A percentile compares a stretch with the other conserved stretches of the same genome.
phyloP scores from a whole-genome alignment of 305 asterid species.

The Solanum hybrid region DNA sequence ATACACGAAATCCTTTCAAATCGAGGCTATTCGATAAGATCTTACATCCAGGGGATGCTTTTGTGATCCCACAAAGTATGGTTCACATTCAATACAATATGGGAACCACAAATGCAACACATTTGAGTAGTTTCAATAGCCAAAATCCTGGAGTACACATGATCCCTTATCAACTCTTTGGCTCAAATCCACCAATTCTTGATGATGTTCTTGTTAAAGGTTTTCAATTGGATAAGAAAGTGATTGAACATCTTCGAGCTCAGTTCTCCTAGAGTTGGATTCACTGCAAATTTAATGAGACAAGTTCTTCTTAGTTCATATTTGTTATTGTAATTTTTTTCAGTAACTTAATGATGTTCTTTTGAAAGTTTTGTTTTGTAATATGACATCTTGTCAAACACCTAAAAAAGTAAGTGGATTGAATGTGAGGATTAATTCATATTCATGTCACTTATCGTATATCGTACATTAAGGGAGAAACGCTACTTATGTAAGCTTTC shows the following conservation, averaged over 20 bases:
- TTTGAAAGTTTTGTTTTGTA: not conserved
- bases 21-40: conserved; percentile 9
- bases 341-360: not conserved
- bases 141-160: conserved; percentile 17
- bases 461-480: not conserved
- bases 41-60: conserved; percentile 18
- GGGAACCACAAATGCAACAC: conserved; percentile 12
- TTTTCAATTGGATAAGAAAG: conserved; percentile 11
- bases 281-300: not conserved
- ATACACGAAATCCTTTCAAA: not conserved
- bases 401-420: not conserved
- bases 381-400: not conserved
- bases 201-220: conserved; percentile 9
- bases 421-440: not conserved
- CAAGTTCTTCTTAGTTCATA: not conserved
- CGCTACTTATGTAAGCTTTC: not conserved
- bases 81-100: conserved; percentile 10
- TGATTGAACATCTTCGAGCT: not conserved
- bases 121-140: conserved; percentile 6
- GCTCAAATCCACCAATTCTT: conserved; percentile 2
- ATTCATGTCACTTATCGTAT: not conserved
- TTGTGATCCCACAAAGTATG: conserved; percentile 19
- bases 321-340: not conserved
- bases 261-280: not conserved
- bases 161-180: conserved; percentile 2